Conservation (phyloP, 2,329 filamentous ascomycete species). For the Colletotrichum karsti region DNA sequence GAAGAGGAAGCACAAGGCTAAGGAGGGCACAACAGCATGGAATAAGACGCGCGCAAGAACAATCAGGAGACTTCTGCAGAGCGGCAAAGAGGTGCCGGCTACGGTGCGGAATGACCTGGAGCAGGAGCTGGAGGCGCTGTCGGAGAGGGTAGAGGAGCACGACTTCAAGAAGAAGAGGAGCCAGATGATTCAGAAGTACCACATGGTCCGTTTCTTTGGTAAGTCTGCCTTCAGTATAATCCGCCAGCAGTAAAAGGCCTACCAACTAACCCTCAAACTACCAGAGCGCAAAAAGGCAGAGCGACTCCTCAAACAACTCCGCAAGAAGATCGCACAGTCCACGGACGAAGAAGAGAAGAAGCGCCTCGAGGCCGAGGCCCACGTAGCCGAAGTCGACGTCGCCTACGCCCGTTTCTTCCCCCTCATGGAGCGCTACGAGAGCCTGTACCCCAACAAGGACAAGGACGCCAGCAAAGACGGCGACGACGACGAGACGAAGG, state of each 20-base stretch:
- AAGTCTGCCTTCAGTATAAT: conserved; percentile 40
- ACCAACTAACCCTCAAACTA: background rate
- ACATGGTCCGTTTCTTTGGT: conserved; percentile 89
- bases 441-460: conserved; percentile 58
- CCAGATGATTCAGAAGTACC: conserved; percentile 80
- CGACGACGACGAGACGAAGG: conserved; percentile 44
- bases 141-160: conserved; percentile 68
- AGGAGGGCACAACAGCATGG: conserved; percentile 61
- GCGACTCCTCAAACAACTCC: conserved; percentile 71
- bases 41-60: conserved; percentile 78
- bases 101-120: conserved; percentile 75
- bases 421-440: conserved; percentile 75
- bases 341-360: conserved; percentile 60
- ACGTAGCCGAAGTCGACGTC: conserved; percentile 76
- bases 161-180: conserved; percentile 68
- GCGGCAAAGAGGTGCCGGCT: conserved; percentile 70
- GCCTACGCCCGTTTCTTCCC: conserved; percentile 81
- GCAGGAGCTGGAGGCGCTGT: conserved; percentile 73
- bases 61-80: conserved; percentile 71
- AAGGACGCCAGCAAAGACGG: conserved; percentile 41
- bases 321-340: conserved; percentile 62
- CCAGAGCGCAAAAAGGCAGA: conserved; percentile 78
- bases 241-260: too few species aligned
- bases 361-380: conserved; percentile 64
- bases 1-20: conserved; percentile 51